These are phyloP conservation scores for Mimosa pudica DNA, from an alignment of 306 rosid species.

Conservation along the genomic window DNA sequence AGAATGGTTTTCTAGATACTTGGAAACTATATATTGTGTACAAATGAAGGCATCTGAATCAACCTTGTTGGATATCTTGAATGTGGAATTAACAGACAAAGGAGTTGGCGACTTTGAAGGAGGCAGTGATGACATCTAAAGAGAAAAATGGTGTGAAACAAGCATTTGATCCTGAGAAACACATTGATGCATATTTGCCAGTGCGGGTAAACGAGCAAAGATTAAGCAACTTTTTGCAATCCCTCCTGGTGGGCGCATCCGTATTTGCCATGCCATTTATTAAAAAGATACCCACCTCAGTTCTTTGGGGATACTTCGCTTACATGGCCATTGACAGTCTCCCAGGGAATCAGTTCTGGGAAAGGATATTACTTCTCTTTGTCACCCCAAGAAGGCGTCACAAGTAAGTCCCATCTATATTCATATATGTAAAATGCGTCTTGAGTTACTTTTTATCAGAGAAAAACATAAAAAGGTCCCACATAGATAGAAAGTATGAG, in stretches of 20 bases:
- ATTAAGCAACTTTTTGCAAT: conserved; percentile 61
- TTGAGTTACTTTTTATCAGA: background rate
- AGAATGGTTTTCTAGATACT: background rate
- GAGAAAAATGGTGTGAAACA: conserved; percentile 1
- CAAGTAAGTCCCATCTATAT: conserved; percentile 29
- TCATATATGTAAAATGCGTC: background rate
- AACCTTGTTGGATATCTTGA: background rate
- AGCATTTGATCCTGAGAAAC: conserved; percentile 60
- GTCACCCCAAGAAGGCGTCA: conserved; percentile 51
- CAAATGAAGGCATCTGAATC: background rate
- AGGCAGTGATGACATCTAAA: background rate
- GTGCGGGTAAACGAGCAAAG: conserved; percentile 71
- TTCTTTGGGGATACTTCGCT: conserved; percentile 54
- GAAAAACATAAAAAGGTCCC: no score
- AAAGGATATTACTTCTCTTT: conserved; percentile 61
- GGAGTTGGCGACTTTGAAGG: conserved; percentile 22
- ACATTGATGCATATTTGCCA: conserved; percentile 58
- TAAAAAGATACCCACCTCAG: conserved; percentile 51
- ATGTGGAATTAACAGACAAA: background rate
- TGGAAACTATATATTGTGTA: background rate
- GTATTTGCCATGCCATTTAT: conserved; percentile 47
- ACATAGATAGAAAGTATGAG: no score
- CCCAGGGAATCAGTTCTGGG: conserved; percentile 73
- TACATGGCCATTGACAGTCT: conserved; percentile 77
- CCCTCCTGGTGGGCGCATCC: conserved; percentile 58